A percentile compares a stretch with the other conserved stretches of the same genome.
phyloP scores from a whole-genome alignment of 257 asterid genomes.

The Solanum chiquidenum region DNA sequence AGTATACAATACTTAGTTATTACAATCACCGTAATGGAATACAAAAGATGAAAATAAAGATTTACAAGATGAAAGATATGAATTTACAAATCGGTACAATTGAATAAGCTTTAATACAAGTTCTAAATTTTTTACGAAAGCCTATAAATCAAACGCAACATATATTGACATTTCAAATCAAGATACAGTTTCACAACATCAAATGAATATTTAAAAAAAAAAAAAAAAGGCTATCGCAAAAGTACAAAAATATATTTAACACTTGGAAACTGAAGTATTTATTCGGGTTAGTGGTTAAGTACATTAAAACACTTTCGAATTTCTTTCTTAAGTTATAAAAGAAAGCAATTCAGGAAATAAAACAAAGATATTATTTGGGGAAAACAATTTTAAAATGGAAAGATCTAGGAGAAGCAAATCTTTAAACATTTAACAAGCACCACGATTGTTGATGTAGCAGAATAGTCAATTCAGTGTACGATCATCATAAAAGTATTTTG shows the following conservation, averaged over 20 bases:
- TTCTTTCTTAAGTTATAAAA: background rate
- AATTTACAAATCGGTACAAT: conserved; percentile 6
- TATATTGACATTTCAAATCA: background rate
- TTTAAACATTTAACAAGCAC: too few species aligned
- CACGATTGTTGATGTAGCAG: too few species aligned
- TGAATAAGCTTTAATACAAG: conserved; percentile 41
- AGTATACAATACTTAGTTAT: background rate
- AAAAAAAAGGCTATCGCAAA: background rate
- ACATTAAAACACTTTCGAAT: background rate
- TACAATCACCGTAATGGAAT: background rate
- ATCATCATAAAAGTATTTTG: too few species aligned
- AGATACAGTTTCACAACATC: background rate
- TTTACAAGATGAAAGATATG: background rate
- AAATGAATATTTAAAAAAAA: background rate
- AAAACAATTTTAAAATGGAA: too few species aligned
- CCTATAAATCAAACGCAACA: background rate
- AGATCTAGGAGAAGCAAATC: too few species aligned
- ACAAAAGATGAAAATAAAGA: background rate
- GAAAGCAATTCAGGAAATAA: background rate
- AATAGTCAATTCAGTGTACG: too few species aligned
- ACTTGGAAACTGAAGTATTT: background rate
- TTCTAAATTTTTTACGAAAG: conserved; percentile 18
- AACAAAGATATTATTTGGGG: background rate
- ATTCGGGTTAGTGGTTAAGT: background rate
- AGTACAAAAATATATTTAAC: background rate